Evolutionary conservation across 139 green algal genomes (phyloP).

Genomic region (Desmodesmus armatus): DNA sequence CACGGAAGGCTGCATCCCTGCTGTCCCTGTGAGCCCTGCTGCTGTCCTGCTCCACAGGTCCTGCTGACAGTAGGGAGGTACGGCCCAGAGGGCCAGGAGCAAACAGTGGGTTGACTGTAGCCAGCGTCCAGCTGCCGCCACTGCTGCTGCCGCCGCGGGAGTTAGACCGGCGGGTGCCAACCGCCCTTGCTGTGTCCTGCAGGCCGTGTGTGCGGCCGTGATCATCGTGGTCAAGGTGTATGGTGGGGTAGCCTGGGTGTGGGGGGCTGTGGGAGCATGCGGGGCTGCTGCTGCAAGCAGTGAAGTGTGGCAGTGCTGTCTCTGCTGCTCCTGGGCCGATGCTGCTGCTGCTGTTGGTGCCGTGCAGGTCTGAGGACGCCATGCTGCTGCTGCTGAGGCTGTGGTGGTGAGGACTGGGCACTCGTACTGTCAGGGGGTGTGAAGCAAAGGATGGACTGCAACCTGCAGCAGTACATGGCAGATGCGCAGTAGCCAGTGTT

Average conservation of each 20-base stretch:
- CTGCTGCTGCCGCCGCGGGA: neutral
- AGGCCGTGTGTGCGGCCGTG: neutral
- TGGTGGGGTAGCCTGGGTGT: neutral
- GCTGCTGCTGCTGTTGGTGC: no score
- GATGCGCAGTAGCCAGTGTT: neutral
- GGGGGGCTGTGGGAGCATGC: neutral
- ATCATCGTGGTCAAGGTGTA: neutral
- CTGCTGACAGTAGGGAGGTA: no score
- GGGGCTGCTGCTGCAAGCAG: neutral
- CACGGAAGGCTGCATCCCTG: no score
- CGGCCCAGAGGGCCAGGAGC: no score
- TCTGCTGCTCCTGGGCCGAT: no score
- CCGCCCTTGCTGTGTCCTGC: neutral
- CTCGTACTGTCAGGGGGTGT: neutral
- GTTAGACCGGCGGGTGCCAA: neutral
- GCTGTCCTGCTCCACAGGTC: no score
- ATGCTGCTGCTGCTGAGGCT: slow-evolving; percentile 30
- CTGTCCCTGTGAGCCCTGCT: no score
- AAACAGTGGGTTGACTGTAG: no score
- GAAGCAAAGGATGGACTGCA: neutral
- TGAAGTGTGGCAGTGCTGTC: no score
- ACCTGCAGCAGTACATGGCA: no score
- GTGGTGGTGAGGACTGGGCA: no score
- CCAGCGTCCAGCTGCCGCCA: no score
- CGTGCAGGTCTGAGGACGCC: neutral